Conservation (phyloP, 768 basidiomycete genomes). For the Tricholoma hemisulphureum region DNA sequence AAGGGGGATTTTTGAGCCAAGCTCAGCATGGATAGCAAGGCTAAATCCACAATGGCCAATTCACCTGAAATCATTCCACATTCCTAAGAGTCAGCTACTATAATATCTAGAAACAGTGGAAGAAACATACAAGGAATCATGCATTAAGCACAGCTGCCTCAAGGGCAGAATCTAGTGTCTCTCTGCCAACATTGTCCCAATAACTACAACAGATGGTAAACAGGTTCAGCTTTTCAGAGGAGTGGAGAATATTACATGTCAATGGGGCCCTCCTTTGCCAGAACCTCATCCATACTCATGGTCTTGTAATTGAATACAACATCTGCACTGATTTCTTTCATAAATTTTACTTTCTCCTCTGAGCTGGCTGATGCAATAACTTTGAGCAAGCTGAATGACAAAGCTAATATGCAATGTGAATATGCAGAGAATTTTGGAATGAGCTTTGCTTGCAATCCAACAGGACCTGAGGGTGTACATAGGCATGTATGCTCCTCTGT, state of each 20-base stretch:
- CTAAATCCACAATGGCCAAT: no score
- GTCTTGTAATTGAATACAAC: conserved; percentile 34
- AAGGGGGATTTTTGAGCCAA: no score
- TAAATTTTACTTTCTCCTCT: conserved; percentile 39
- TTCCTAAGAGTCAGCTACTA: neutral
- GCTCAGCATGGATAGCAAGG: no score
- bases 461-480: conserved; percentile 32
- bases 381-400: conserved; percentile 24
- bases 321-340: conserved; percentile 34
- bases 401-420: neutral
- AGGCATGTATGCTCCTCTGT: neutral
- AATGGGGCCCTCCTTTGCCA: conserved; percentile 36
- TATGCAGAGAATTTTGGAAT: neutral
- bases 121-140: conserved; percentile 47
- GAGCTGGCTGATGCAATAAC: conserved; percentile 43
- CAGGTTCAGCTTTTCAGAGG: neutral
- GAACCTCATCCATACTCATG: conserved; percentile 22
- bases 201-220: conserved; percentile 28
- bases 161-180: conserved; percentile 56
- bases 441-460: conserved; percentile 51
- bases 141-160: conserved; percentile 42
- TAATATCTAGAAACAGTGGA: neutral
- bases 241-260: conserved; percentile 34
- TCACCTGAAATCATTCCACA: no score
- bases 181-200: conserved; percentile 63